Conservation (phyloP, 2,329 filamentous ascomycete species). For the Aureobasidium pullulans region DNA sequence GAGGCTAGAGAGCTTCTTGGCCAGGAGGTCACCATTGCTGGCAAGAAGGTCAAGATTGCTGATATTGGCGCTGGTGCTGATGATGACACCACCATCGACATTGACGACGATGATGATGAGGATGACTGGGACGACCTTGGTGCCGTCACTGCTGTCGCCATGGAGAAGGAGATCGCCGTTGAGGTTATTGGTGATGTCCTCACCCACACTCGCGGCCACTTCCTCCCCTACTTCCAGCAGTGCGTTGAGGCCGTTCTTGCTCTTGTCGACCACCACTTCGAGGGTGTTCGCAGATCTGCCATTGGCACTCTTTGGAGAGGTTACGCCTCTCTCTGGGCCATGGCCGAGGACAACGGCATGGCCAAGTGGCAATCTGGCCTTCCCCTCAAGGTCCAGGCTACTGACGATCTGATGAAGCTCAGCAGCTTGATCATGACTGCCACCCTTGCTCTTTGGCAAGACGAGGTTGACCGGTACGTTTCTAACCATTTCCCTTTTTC, state of each 20-base stretch:
- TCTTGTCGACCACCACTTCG: slow-evolving; percentile 81
- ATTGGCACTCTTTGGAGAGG: slow-evolving; percentile 88
- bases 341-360: slow-evolving; percentile 72
- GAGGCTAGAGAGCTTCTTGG: slow-evolving; percentile 67
- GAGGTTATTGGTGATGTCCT: slow-evolving; percentile 93
- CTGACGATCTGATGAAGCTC: slow-evolving; percentile 72
- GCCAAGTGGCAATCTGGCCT: slow-evolving; percentile 83
- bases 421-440: slow-evolving; percentile 78
- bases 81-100: slow-evolving; percentile 52
- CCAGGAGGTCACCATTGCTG: slow-evolving; percentile 67
- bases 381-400: slow-evolving; percentile 72
- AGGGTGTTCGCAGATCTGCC: slow-evolving; percentile 87
- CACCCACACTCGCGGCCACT: slow-evolving; percentile 72
- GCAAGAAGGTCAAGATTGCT: slow-evolving; percentile 80
- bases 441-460: slow-evolving; percentile 77
- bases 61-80: slow-evolving; percentile 51
- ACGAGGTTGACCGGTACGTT: slow-evolving; percentile 89
- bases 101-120: slow-evolving; percentile 63
- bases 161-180: slow-evolving; percentile 95
- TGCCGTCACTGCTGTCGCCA: slow-evolving; percentile 78
- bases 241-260: slow-evolving; percentile 74
- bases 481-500: slow-evolving; percentile 16
- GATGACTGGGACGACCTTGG: slow-evolving; percentile 79
- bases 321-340: slow-evolving; percentile 82
- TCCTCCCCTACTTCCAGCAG: slow-evolving; percentile 79